Base-by-base conservation (phyloP, 345 rosid species). In the Syzygium grande region DNA sequence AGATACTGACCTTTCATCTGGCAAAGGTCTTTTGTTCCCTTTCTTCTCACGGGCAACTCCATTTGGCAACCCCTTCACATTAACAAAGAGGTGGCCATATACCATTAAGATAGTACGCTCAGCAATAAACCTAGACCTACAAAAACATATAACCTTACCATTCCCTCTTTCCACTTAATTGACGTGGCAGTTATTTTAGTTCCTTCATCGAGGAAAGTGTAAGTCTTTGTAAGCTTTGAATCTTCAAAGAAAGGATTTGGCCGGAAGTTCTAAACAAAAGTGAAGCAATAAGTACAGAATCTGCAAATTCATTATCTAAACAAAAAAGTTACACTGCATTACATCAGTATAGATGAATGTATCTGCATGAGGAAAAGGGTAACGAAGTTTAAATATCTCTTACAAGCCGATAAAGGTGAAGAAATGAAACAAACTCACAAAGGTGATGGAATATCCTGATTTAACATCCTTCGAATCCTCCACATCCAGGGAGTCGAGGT, bases 131-230 rank as follows among this genome's bases (percentile, higher is more conserved):
- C 59, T 55, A 84, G 79, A 52, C 59, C 53, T 27, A 51, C 55
- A 84, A 59, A 29, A 41, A 34, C 56, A 34, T 55, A 38, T 54
- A 77, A 65, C 63, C 87, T 84, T 90, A 97, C 99, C 97, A 91
- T 94, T 87, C 99, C 98, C 88, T 94, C 97, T 87, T 96, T 97
- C 99, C 99, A 97, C 86, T 93, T 97, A 85, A 96, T 97, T 63
- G 93, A 87, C 21, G 99, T 96, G 34, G 97, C 94, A 84, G 94
- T 90, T 88, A 95, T 93, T 89, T 95, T 97, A 54, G 95, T 92
- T 52, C 96, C 99, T 91, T 98, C 99, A 86, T 96, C 99, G 22
- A 91, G 93, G 94, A 93, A 97, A 88, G 97, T 92, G 87, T 94
- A 95, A 5, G 95, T 93, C 93, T 97, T 96, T 12, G 94, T 94